Evolutionary conservation across 768 basidiomycete genomes (phyloP).

Genomic region (Russula griseocarnosa): DNA sequence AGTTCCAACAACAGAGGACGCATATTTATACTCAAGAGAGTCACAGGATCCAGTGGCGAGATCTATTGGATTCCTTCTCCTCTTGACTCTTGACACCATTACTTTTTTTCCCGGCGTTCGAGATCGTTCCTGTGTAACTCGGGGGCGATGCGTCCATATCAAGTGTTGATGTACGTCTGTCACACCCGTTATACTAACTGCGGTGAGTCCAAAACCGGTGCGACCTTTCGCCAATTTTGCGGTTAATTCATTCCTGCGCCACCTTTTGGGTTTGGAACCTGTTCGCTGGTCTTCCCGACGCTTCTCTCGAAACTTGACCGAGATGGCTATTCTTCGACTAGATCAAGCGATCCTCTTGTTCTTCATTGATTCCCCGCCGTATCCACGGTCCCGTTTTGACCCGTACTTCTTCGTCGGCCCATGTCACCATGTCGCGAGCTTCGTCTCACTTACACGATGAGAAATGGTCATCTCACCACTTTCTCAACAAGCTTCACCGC

Average conservation of each 20-base stretch:
- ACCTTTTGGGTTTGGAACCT: background rate
- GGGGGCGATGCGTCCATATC: background rate
- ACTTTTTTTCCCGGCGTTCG: background rate
- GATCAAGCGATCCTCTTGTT: background rate
- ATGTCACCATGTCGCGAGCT: constrained; percentile 18
- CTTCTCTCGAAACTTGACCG: constrained; percentile 10
- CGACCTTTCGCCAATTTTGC: constrained; percentile 1
- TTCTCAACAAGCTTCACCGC: background rate
- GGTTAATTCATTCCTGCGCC: constrained; percentile 10
- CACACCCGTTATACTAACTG: background rate
- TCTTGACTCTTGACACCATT: background rate
- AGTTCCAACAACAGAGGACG: background rate
- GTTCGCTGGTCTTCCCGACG: background rate
- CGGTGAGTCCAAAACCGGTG: constrained; percentile 7
- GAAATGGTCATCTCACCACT: background rate
- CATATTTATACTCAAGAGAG: constrained; percentile 21
- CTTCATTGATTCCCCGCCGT: background rate
- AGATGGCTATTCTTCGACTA: constrained; percentile 4
- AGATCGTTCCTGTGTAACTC: constrained; percentile 5
- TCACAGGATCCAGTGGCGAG: background rate
- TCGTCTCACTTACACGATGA: background rate
- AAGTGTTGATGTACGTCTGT: background rate
- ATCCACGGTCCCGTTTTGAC: background rate
- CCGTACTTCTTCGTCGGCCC: constrained; percentile 14
- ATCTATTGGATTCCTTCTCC: constrained; percentile 18